phyloP scores from a whole-genome alignment of 495 filamentous ascomycete species.

The Gamarada debralockiae region DNA sequence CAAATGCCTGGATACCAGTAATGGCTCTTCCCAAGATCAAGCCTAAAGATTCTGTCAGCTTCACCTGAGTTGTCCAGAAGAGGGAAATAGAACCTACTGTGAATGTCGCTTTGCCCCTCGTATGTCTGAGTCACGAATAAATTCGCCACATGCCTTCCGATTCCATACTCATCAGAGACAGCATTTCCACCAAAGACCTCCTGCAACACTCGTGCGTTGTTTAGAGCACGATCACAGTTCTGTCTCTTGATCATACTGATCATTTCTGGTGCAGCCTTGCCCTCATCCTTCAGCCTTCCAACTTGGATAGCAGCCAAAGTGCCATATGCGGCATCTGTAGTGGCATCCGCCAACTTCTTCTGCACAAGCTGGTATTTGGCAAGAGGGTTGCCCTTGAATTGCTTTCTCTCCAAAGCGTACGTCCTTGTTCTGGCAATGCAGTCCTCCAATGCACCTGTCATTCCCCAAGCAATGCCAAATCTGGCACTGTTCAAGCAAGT shows the following conservation, averaged over 20 bases:
- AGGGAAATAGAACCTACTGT: constrained; percentile 33
- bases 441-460: constrained; percentile 92
- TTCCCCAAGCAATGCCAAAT: constrained; percentile 90
- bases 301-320: constrained; percentile 84
- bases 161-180: constrained; percentile 92
- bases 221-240: constrained; percentile 89
- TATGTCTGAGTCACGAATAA: constrained; percentile 97
- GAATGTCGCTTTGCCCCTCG: constrained; percentile 95
- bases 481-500: constrained; percentile 90
- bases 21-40: constrained; percentile 60
- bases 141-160: constrained; percentile 93
- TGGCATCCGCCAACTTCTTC: constrained; percentile 93
- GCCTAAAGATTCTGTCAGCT: constrained; percentile 35
- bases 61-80: background rate
- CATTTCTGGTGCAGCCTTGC: constrained; percentile 89
- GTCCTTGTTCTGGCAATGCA: constrained; percentile 74
- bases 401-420: constrained; percentile 87
- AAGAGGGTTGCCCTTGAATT: constrained; percentile 94
- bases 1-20: constrained; percentile 58
- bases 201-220: constrained; percentile 76
- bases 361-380: constrained; percentile 98
- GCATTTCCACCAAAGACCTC: constrained; percentile 98
- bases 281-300: constrained; percentile 87
- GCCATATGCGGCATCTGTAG: constrained; percentile 87
- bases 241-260: constrained; percentile 98